Evolutionary conservation across 1,139 yeast species (phyloP).

Genomic region (Saccharomyces hybrid): DNA sequence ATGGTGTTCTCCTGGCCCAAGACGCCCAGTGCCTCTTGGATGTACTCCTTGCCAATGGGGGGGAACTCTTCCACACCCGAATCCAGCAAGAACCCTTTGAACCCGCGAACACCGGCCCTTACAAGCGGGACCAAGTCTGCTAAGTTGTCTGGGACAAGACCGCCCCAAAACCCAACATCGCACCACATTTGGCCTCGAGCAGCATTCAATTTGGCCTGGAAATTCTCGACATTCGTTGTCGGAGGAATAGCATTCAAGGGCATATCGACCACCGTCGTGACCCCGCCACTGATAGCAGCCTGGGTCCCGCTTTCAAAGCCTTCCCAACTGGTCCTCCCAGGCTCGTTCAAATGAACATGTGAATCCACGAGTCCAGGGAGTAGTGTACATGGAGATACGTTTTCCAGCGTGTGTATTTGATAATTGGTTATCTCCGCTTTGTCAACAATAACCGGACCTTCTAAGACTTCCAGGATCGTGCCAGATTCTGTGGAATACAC

Average conservation of each 20-base stretch:
- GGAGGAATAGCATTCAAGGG: constrained; percentile 95
- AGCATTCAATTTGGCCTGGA: constrained; percentile 65
- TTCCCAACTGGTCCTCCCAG: constrained; percentile 94
- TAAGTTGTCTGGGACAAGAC: constrained; percentile 71
- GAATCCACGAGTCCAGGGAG: constrained; percentile 91
- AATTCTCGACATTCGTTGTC: constrained; percentile 74
- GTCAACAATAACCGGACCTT: constrained; percentile 28
- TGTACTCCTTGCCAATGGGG: constrained; percentile 56
- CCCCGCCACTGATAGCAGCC: constrained; percentile 92
- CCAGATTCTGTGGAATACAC: constrained; percentile 59
- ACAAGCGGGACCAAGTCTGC: constrained; percentile 65
- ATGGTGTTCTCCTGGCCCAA: constrained; percentile 59
- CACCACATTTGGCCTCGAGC: constrained; percentile 82
- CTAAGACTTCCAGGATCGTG: constrained; percentile 47
- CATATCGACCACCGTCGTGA: constrained; percentile 92
- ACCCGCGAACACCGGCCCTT: constrained; percentile 81
- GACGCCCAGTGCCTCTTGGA: constrained; percentile 53
- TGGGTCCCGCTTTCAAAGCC: constrained; percentile 90
- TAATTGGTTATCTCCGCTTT: constrained; percentile 39
- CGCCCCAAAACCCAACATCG: constrained; percentile 96
- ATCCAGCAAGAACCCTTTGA: constrained; percentile 83
- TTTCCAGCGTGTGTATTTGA: constrained; percentile 40
- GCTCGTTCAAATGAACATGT: constrained; percentile 90
- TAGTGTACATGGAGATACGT: constrained; percentile 57
- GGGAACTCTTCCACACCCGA: constrained; percentile 95